Evolutionary conservation across 495 filamentous ascomycete genomes (phyloP).

Genomic region (Aspergillus coremiiformis): DNA sequence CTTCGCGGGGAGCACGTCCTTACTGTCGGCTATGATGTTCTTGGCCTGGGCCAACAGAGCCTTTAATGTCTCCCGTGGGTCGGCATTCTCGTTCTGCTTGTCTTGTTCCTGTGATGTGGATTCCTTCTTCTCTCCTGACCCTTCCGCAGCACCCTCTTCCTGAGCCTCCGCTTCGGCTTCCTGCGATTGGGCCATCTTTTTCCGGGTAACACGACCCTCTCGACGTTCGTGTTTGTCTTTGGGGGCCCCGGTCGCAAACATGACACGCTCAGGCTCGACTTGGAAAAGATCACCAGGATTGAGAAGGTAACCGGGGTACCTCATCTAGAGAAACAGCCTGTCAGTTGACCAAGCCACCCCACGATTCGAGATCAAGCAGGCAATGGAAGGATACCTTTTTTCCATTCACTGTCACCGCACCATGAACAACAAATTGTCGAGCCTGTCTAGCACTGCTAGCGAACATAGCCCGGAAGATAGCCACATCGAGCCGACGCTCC

Average conservation of each 20-base stretch:
- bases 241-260: conserved; percentile 73
- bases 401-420: conserved; percentile 90
- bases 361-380: not conserved
- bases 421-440: conserved; percentile 87
- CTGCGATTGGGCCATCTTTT: conserved; percentile 17
- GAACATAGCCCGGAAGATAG: conserved; percentile 87
- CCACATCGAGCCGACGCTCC: conserved; percentile 84
- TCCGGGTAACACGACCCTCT: conserved; percentile 27
- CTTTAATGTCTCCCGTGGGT: conserved; percentile 41
- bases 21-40: conserved; percentile 41
- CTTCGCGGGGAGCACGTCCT: conserved; percentile 47
- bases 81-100: conserved; percentile 19
- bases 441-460: conserved; percentile 92
- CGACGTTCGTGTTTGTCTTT: conserved; percentile 50
- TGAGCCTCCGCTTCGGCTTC: conserved; percentile 19
- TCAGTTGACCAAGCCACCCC: not conserved
- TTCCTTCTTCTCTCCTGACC: conserved; percentile 20
- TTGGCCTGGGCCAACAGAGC: conserved; percentile 48
- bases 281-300: conserved; percentile 98
- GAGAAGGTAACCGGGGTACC: conserved; percentile 83
- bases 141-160: conserved; percentile 22
- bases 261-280: conserved; percentile 79
- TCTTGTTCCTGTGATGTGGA: conserved; percentile 18
- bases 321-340: conserved; percentile 57
- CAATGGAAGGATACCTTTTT: conserved; percentile 58